Base-by-base conservation (phyloP, 208 protist genomes). In the Trypanosoma congolense region DNA sequence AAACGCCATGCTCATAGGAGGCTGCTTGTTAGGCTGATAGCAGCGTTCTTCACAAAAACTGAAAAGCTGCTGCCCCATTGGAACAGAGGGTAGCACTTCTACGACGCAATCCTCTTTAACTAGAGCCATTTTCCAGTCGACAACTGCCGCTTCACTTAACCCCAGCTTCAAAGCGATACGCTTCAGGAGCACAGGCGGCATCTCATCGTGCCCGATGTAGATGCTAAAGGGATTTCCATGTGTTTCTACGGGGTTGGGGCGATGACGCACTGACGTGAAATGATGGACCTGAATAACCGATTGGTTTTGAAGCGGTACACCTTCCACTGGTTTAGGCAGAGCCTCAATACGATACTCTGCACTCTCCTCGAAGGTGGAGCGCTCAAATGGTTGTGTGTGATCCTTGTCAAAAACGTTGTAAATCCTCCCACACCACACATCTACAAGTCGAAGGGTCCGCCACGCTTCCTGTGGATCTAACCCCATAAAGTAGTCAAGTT, bases 151-250 rank as follows among this genome's bases (percentile, higher is more conserved):
- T 46, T 75, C 70, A 60, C 58, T 79, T 48, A 88, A 57, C 40
- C 82, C 83, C 19, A 94, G 70, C 62, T 92, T 90, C 3, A 41
- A 57, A 18, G 83, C 79, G 46, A 94, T 80, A 9, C 87, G 77
- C 24, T 56, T 51, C 2, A 91, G 64, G 25, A 94, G 66, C 30
- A 63, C 55, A 40, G 63, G 61, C 18, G 80, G 66, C 16, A 70
- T 46, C 50, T 94, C 83, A 41, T 78, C 60, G 52, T 80, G 57
- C 31, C 53, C 36, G 29, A 94, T 65, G 46, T 88, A 92, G 55
- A 94, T 74, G 61, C 76, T 83, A 56, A 94, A 94, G 0, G 87
- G 87, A 47, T 92, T 74, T 18, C 87, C 80, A 74, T 92, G 82
- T 1, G 83, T 89, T 49, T 90, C 77, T 16, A 94, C 73, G 9